These are phyloP conservation scores for Amaranthus tricolor DNA, from an alignment of 179 eudicot species.

Conservation along the genomic window DNA sequence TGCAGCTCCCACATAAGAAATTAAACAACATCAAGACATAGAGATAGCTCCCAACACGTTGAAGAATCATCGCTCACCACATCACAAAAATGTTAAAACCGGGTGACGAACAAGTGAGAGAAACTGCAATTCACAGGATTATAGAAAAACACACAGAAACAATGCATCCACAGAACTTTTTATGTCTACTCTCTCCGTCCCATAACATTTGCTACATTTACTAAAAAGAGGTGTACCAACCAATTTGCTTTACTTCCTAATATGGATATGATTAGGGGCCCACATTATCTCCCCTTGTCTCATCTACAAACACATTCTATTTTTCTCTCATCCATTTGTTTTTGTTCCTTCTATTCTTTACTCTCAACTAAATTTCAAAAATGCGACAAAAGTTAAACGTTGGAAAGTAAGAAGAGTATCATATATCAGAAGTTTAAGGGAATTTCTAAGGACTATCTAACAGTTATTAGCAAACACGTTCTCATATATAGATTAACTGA, in stretches of 20 bases:
- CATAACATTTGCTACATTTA: no score
- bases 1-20: slow-evolving; percentile 26
- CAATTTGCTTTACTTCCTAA: no score
- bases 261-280: no score
- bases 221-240: no score
- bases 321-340: neutral
- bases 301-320: neutral
- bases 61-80: neutral
- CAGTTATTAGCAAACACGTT: no score
- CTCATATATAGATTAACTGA: no score
- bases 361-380: neutral
- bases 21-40: neutral
- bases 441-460: no score
- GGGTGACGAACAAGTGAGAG: neutral
- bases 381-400: no score
- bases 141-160: neutral
- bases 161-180: no score
- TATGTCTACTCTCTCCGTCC: no score
- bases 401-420: no score
- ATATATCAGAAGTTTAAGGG: no score
- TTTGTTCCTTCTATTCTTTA: neutral
- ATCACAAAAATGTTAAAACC: neutral
- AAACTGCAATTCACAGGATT: neutral
- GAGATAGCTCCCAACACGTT: neutral
- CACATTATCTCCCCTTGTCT: neutral